Evolutionary conservation across 768 basidiomycete genomes (phyloP).

Genomic region (Lactarius sanguifluus): DNA sequence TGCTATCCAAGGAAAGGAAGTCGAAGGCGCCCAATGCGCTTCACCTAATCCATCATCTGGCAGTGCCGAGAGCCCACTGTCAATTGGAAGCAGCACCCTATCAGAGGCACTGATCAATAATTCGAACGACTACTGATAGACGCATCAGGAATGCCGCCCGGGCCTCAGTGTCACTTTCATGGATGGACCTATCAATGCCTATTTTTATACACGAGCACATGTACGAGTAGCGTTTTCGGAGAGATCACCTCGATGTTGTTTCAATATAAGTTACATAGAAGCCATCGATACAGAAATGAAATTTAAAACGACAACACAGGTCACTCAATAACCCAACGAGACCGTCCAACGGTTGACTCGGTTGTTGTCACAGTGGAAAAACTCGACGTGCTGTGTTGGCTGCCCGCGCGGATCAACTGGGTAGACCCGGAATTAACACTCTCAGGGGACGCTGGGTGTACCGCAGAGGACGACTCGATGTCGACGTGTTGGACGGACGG

Average conservation of each 20-base stretch:
- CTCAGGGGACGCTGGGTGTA: constrained; percentile 1
- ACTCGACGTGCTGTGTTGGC: constrained; percentile 44
- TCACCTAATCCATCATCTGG: constrained; percentile 51
- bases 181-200: not conserved
- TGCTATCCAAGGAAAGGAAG: constrained; percentile 57
- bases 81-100: not conserved
- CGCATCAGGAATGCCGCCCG: too few relatives aligned
- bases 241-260: not conserved
- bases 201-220: constrained; percentile 5
- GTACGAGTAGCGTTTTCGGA: not conserved
- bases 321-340: constrained; percentile 62
- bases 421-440: not conserved
- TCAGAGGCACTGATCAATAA: not conserved
- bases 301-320: constrained; percentile 1
- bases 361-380: constrained; percentile 35
- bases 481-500: constrained; percentile 20
- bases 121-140: not conserved
- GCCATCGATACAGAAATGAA: not conserved
- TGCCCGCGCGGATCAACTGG: constrained; percentile 38
- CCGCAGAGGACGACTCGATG: constrained; percentile 7
- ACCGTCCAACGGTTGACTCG: constrained; percentile 28
- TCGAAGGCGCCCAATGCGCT: constrained; percentile 51
- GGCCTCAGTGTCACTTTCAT: not conserved
- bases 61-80: constrained; percentile 31
- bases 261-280: not conserved